Conservation (phyloP, 169 alveolate genomes). For the Cryptosporidium felis region DNA sequence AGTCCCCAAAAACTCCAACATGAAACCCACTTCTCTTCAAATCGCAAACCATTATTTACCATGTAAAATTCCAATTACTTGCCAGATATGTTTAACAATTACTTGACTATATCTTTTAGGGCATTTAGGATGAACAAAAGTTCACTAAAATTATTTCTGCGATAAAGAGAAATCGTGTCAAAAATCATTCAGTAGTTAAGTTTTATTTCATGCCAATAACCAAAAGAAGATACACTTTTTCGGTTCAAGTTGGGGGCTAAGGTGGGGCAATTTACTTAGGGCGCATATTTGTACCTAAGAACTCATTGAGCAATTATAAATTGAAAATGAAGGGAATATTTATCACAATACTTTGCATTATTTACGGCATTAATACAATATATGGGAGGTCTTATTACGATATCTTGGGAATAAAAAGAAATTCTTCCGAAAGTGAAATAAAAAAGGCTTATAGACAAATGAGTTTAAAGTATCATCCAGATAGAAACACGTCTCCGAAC, state of each 20-base stretch:
- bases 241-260: background rate
- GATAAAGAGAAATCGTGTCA: slow-evolving; percentile 1
- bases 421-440: slow-evolving; percentile 83
- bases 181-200: background rate
- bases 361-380: background rate
- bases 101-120: background rate
- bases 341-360: background rate
- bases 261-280: slow-evolving; percentile 6
- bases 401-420: slow-evolving; percentile 82
- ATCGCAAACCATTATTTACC: background rate
- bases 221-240: too few relatives aligned
- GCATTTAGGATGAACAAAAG: too few relatives aligned
- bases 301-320: background rate
- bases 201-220: too few relatives aligned
- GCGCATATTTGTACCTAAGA: background rate
- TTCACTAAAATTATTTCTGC: too few relatives aligned
- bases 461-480: slow-evolving; percentile 92
- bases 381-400: slow-evolving; percentile 76
- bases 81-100: background rate
- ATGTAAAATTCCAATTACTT: background rate
- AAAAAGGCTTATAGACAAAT: slow-evolving; percentile 82
- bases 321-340: slow-evolving; percentile 1
- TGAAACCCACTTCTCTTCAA: background rate
- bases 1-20: slow-evolving; percentile 37
- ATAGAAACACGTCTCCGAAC: slow-evolving; percentile 73